Conservation (phyloP, 352 stramenopile species). For the Hyaloperonospora arabidopsidis region DNA sequence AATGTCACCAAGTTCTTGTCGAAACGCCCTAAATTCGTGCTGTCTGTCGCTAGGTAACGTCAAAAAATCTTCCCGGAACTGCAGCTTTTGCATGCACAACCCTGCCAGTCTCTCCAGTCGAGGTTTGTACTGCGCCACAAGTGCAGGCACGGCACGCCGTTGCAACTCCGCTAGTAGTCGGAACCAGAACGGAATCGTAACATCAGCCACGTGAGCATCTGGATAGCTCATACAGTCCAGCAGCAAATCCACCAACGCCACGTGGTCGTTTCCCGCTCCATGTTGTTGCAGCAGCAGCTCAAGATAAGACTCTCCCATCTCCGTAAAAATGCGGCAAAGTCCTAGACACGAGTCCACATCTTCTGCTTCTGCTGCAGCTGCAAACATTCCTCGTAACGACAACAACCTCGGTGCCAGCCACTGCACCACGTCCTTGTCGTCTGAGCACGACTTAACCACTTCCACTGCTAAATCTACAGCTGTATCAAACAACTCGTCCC, state of each 20-base stretch:
- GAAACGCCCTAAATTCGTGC: conserved; percentile 77
- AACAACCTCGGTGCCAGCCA: conserved; percentile 77
- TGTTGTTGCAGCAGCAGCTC: conserved; percentile 48
- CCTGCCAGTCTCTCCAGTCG: conserved; percentile 50
- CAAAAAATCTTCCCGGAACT: conserved; percentile 65
- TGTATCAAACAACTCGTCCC: conserved; percentile 79
- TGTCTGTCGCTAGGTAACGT: conserved; percentile 58
- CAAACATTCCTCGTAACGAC: conserved; percentile 50
- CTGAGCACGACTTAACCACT: conserved; percentile 55
- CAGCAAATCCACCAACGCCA: conserved; percentile 71
- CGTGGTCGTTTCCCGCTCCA: conserved; percentile 37
- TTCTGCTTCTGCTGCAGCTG: conserved; percentile 39
- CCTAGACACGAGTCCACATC: conserved; percentile 70
- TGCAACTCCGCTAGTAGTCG: conserved; percentile 48
- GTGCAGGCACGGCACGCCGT: conserved; percentile 11
- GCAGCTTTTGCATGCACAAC: conserved; percentile 78
- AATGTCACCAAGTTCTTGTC: conserved; percentile 73
- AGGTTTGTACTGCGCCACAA: conserved; percentile 38
- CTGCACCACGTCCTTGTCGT: conserved; percentile 49
- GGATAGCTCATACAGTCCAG: conserved; percentile 82
- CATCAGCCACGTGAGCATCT: conserved; percentile 71
- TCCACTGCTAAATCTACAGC: conserved; percentile 78
- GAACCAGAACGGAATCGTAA: conserved; percentile 85
- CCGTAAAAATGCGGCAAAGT: conserved; percentile 85
- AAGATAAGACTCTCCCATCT: conserved; percentile 85